phyloP scores from a whole-genome alignment of 1,284 basidiomycete genomes.

The Trichosporon ovoides region DNA sequence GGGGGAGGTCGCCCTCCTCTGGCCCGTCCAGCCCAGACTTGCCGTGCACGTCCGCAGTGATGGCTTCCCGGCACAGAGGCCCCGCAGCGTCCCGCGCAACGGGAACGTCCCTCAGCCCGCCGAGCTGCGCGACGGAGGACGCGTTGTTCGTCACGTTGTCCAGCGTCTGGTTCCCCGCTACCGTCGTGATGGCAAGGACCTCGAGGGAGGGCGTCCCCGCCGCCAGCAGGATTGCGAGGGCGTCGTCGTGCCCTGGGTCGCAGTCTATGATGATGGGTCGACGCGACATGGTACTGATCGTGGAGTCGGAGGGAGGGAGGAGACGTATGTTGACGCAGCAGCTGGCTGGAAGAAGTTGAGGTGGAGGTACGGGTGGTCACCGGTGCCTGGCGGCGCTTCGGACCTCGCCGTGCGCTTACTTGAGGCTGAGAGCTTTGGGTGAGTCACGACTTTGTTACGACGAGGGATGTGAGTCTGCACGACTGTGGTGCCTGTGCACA shows the following conservation, averaged over 20 bases:
- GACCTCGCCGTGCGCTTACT: too few species aligned
- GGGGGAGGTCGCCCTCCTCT: constrained; percentile 2
- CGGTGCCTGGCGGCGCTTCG: too few species aligned
- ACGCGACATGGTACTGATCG: neutral
- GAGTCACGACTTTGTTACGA: too few species aligned
- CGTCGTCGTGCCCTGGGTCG: constrained; percentile 27
- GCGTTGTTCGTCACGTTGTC: constrained; percentile 20
- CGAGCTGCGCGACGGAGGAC: constrained; percentile 16
- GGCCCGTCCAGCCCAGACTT: constrained; percentile 16
- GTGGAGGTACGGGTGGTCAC: too few species aligned
- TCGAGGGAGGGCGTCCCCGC: constrained; percentile 20
- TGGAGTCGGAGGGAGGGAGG: too few species aligned
- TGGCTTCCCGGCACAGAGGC: constrained; percentile 7
- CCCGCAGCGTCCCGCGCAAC: constrained; percentile 7
- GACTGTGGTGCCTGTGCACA: too few species aligned
- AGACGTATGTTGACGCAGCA: too few species aligned
- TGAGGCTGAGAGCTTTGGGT: too few species aligned
- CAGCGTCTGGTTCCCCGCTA: constrained; percentile 24
- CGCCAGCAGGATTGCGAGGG: constrained; percentile 22
- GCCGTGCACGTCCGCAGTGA: constrained; percentile 16
- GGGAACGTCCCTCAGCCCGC: constrained; percentile 11
- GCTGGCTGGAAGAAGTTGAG: too few species aligned
- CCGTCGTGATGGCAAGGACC: constrained; percentile 21
- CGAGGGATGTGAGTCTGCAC: too few species aligned
- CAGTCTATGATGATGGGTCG: constrained; percentile 23